Evolutionary conservation across 1,139 yeast genomes (phyloP), one percentile per base, ranked within the genome.

Genomic region (Nakaseomyces sp.): DNA sequence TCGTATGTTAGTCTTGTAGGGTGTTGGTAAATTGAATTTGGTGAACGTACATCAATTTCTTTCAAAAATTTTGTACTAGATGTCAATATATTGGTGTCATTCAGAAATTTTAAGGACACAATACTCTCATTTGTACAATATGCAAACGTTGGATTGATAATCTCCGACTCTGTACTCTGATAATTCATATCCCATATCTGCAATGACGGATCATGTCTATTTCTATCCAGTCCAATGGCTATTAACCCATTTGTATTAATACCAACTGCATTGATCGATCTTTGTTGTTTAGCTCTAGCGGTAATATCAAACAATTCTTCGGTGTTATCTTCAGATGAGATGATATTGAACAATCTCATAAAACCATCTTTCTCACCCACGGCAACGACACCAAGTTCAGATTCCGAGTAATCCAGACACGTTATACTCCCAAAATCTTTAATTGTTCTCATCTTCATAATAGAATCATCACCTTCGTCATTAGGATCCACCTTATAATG

Each of bases 151-250:
- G 94, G 86, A 41, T 74, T 69, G 20, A 70, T 70, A 3, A 72
- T 65, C 47, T 71, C 71, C 7, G 58, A 53, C 19, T 51, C 57
- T 15, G 55, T 52, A 43, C 54, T 61, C 41, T 76, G 76, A 49
- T 77, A 79, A 45, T 75, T 77, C n/a, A 85, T 70, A 57, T 86
- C 86, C 91, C 94, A 88, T 10, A 89, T 71, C 53, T 83, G 84
- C 41, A 89, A 66, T 22, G 93, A 80, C 47, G 77, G 76, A 56
- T 86, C 95, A 52, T 79, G 86, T 44, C 91, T 71, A 7, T 84
- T 81, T 53, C 86, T 79, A 51, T 88, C 96, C 49, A 81, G 73
- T 0, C 95, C 95, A 22, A 81, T 77, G 0, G 88, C 96, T 5
- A 88, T 66, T 36, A 83, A 62, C 1, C 82, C 84, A 35, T 71